Evolutionary conservation across 176 grass and related monocot species (phyloP).

Genomic region (Zizania latifolia): DNA sequence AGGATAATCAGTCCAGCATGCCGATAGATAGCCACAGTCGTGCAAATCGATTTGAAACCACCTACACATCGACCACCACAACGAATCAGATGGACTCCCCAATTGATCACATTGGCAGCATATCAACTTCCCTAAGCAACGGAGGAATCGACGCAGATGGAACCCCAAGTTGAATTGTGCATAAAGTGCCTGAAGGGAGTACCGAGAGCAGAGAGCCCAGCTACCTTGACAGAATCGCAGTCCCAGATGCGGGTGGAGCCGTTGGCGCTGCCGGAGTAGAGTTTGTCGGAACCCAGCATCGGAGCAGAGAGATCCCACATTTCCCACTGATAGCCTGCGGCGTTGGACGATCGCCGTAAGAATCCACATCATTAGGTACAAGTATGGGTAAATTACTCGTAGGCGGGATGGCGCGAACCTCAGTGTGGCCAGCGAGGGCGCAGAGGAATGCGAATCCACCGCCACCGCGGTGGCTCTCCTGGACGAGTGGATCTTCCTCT

Average conservation of each 20-base stretch:
- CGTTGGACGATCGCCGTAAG: not conserved
- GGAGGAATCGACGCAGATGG: not conserved
- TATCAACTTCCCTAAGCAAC: not conserved
- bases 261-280: slow-evolving; percentile 36
- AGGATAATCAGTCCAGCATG: not conserved
- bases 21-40: not conserved
- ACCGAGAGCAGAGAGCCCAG: slow-evolving; percentile 14
- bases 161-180: not conserved
- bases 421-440: slow-evolving; percentile 26
- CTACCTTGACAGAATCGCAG: slow-evolving; percentile 34
- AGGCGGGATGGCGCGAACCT: not conserved
- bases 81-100: not conserved
- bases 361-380: not conserved
- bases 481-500: not conserved
- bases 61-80: not conserved
- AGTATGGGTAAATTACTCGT: not conserved
- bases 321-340: slow-evolving; percentile 27
- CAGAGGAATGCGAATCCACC: slow-evolving; percentile 26
- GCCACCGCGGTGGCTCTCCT: not conserved
- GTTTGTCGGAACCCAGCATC: slow-evolving; percentile 21
- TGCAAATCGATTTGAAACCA: not conserved
- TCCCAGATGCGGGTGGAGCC: slow-evolving; percentile 35
- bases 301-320: too few relatives aligned
- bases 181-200: not conserved
- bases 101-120: not conserved